phyloP scores from a whole-genome alignment of 192 early-diverging fungal genomes.

The Paraglomus occultum region DNA sequence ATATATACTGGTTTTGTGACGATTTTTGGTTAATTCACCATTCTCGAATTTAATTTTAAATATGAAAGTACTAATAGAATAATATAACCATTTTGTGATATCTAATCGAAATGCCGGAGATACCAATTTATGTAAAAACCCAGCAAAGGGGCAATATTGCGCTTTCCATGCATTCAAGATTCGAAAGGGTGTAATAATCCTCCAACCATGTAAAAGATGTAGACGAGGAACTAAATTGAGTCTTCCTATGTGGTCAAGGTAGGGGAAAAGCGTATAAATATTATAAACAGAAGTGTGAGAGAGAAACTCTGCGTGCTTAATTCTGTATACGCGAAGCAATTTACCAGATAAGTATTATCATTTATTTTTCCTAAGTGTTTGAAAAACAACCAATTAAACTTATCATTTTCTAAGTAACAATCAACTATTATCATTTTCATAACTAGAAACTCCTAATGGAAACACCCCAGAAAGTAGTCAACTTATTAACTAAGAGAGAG shows the following conservation, averaged over 20 bases:
- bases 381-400: constrained; percentile 1
- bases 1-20: too few species aligned
- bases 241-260: constrained; percentile 11
- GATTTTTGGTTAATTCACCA: too few species aligned
- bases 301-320: constrained; percentile 5
- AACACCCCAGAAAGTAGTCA: constrained; percentile 2
- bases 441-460: not conserved
- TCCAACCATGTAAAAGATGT: constrained; percentile 21
- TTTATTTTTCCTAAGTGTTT: constrained; percentile 9
- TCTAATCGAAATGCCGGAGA: constrained; percentile 1
- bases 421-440: too few species aligned
- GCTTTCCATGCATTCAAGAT: constrained; percentile 12
- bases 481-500: constrained; percentile 16
- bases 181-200: constrained; percentile 17
- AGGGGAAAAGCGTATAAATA: constrained; percentile 11
- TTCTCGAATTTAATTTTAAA: not conserved
- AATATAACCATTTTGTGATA: not conserved
- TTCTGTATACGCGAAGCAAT: constrained; percentile 1
- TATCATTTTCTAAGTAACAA: constrained; percentile 20
- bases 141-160: not conserved
- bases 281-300: constrained; percentile 11
- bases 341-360: constrained; percentile 22
- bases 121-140: not conserved
- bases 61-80: constrained; percentile 13
- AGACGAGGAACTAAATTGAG: constrained; percentile 14